Base-by-base conservation (phyloP, 352 stramenopile species). In the Pythium insidiosum region DNA sequence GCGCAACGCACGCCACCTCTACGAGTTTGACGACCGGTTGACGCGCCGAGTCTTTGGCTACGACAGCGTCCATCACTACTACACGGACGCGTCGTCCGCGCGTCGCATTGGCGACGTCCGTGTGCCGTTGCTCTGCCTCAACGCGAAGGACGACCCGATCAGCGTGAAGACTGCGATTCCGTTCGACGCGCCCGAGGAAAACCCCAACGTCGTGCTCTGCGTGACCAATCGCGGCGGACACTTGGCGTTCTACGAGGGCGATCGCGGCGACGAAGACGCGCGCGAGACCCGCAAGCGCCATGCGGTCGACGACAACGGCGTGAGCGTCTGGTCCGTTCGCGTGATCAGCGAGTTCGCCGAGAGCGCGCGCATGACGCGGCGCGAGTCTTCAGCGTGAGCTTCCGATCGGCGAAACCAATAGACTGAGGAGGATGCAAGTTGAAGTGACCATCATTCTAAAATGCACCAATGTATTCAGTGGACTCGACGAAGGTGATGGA, bases 111-210 rank as follows among this genome's bases (percentile, higher is more conserved):
- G 33, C 10, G 38, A 50, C 19, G 66, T 87, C 25, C 25, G 35
- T 26, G 53, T 87, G 23, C 71, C 74, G 18, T 50, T 87, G 55
- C 65, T 87, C 16, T 87, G 74, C 40, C 50, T 87, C 11, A 84
- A 74, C 30, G 68, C 74, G 0, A 36, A 61, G 24, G 71, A 87
- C 53, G 74, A 87, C 41, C 74, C 74, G 11, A 79, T 87, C 57
- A 74, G 63, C 26, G 63, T 69, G 12, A 44, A 50, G 25, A 35
- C 35, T 0, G 68, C 68, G 18, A 16, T 83, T 21, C 71, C 71
- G 7, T 42, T 45, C 28, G 33, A 46, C 1, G 51, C 73, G 19
- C 60, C 73, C 2, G 21, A 58, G 31, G 53, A 56, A 12, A 91
- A 84, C 43, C 48, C 62, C 4, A 71, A 82, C 18, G 55, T 87